phyloP scores from a whole-genome alignment of 2,329 filamentous ascomycete species.

The Trichoderma arundinaceum region DNA sequence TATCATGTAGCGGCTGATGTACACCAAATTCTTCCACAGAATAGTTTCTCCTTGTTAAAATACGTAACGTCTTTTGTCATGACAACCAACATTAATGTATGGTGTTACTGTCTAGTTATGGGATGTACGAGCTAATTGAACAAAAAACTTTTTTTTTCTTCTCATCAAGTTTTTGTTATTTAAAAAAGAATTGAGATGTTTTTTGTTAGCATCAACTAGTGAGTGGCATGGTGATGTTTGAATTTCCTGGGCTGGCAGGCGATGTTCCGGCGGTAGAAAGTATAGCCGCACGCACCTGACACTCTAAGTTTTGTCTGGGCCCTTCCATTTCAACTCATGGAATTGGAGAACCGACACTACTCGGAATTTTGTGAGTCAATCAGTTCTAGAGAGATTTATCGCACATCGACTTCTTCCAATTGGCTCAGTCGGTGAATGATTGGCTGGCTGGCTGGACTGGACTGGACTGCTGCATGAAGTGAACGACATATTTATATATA shows the following conservation, averaged over 20 bases:
- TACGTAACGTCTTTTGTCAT: slow-evolving; percentile 26
- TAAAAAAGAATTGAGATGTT: too few relatives aligned
- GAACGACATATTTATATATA: background rate
- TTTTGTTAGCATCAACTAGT: too few relatives aligned
- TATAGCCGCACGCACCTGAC: slow-evolving; percentile 26
- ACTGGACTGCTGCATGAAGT: too few relatives aligned
- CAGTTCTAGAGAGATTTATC: background rate
- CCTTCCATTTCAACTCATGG: background rate
- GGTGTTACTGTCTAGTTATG: background rate
- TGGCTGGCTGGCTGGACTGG: background rate
- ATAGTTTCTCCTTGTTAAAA: slow-evolving; percentile 26
- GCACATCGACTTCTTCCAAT: background rate
- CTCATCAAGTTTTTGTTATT: background rate
- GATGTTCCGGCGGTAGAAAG: slow-evolving; percentile 16
- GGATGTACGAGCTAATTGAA: background rate
- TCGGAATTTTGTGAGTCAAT: slow-evolving; percentile 4
- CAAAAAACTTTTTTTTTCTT: background rate
- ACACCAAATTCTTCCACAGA: slow-evolving; percentile 26
- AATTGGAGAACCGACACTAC: background rate
- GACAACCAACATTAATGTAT: slow-evolving; percentile 2
- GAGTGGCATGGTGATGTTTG: too few relatives aligned
- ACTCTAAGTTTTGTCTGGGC: slow-evolving; percentile 14
- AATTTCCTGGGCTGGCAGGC: background rate
- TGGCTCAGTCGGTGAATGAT: background rate
- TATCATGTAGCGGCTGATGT: slow-evolving; percentile 28